A percentile compares a stretch with the other conserved stretches of the same genome.
Conservation (phyloP, 495 filamentous ascomycete species). For the Zalerion maritima region DNA sequence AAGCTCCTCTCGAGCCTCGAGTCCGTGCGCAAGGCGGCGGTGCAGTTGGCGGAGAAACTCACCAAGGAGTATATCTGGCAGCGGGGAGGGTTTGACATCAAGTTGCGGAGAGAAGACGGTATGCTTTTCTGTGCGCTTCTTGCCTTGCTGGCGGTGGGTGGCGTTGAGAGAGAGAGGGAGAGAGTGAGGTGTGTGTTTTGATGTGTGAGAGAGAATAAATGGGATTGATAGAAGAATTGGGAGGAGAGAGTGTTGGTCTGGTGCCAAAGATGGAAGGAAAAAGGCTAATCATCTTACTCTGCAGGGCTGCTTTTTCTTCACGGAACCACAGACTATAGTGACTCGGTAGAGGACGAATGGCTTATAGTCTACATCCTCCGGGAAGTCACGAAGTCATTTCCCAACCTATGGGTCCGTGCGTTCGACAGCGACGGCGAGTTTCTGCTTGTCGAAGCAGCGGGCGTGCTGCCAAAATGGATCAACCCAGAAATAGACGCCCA, state of each 20-base stretch:
- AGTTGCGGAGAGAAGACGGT: conserved; percentile 44
- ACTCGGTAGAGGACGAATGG: conserved; percentile 96
- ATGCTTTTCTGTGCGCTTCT: conserved; percentile 12
- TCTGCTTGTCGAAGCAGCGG: conserved; percentile 85
- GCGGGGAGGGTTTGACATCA: conserved; percentile 56
- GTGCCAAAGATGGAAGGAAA: too few species aligned
- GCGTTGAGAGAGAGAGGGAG: too few species aligned
- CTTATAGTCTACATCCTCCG: conserved; percentile 83
- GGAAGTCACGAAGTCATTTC: conserved; percentile 57
- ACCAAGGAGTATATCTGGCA: conserved; percentile 92
- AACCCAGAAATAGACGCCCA: conserved; percentile 83
- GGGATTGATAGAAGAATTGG: too few species aligned
- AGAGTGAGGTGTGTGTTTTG: too few species aligned
- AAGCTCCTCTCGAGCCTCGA: conserved; percentile 39
- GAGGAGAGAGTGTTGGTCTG: too few species aligned
- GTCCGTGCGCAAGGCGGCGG: conserved; percentile 52
- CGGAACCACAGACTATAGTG: conserved; percentile 72
- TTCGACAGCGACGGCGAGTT: conserved; percentile 89
- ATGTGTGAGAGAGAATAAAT: too few species aligned
- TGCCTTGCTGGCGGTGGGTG: too few species aligned
- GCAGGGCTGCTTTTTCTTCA: conserved; percentile 38
- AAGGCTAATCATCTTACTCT: conserved; percentile 1
- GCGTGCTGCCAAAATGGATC: conserved; percentile 73
- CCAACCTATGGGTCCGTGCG: conserved; percentile 67
- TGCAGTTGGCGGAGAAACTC: conserved; percentile 43